Evolutionary conservation across 805 yeast species (phyloP), one percentile per base, ranked within the genome.

Genomic region (Scheffersomyces spartinae): DNA sequence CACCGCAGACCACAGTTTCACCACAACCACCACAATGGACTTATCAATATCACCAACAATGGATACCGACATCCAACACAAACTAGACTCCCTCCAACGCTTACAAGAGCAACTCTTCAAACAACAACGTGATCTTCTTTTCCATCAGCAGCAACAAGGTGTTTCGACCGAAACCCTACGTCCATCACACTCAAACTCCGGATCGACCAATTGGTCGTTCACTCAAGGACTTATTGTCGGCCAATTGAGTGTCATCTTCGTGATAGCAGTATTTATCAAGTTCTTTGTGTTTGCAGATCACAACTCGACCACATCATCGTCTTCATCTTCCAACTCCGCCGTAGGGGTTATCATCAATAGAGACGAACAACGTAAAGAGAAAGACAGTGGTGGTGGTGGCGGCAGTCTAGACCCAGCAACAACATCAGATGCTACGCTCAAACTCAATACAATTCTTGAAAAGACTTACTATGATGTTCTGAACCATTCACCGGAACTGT

Each of bases 381-480:
- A 42, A 12, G 27, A 25, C 6, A 32, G 31, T 12, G 32, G 34
- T 3, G 36, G 26, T 7, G 40, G 40, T 28, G 45, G 32, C 13
- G 43, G 26, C 15, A 26, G 8, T 32, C 38, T 13, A 32, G 32
- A 20, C 27, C 35, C 6, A 35, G 44, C 9, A 34, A 48, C 2
- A 44, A 49, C 7, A 40, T 49, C 20, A 50, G 42, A 26, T 35
- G 49, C 9, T 9, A 21, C 2, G 40, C 36, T 18, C 26, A 5
- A 21, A 31, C 8, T n/a, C n/a, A 42, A 41, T 18, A 43, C 58
- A n/a, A 82, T 91, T 12, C 56, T 91, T 20, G 96, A 88, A 35
- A 86, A 85, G 40, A 85, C 96, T 0, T 84, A 84, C 45, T 91
- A 91, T 50, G 81, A 91, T 43, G 96, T 91, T 2, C 74, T 75